Conservation (phyloP, 768 basidiomycete genomes). For the Lenzites betulinus region DNA sequence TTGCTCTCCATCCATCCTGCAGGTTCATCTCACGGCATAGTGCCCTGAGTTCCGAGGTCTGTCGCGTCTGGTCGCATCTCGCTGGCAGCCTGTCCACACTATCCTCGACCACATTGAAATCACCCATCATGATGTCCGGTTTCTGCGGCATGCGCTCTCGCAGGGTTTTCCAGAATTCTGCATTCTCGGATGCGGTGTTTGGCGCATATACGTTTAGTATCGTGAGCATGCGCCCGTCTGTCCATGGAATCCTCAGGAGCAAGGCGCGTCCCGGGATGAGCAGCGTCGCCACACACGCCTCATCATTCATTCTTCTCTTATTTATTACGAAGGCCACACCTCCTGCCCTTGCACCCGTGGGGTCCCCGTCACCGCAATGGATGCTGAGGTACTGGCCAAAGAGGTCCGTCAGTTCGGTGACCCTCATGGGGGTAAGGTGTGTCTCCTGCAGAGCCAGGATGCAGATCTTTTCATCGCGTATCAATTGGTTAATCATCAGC, state of each 20-base stretch:
- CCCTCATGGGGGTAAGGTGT: background rate
- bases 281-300: background rate
- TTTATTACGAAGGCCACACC: background rate
- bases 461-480: background rate
- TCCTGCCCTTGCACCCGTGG: background rate
- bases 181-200: background rate
- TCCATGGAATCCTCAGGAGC: background rate
- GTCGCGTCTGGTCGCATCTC: background rate
- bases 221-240: background rate
- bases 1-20: background rate
- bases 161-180: background rate
- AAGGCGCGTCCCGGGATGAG: background rate
- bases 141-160: background rate
- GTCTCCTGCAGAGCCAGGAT: too few relatives aligned
- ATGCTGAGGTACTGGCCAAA: background rate
- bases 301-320: background rate
- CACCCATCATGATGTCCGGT: constrained; percentile 32
- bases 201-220: background rate
- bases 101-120: constrained; percentile 35
- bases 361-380: background rate
- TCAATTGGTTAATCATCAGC: background rate
- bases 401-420: background rate
- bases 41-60: background rate
- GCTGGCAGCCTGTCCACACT: background rate
- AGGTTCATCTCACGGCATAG: background rate